Evolutionary conservation across 2,329 filamentous ascomycete species (phyloP).

Genomic region (Apiospora aurea): DNA sequence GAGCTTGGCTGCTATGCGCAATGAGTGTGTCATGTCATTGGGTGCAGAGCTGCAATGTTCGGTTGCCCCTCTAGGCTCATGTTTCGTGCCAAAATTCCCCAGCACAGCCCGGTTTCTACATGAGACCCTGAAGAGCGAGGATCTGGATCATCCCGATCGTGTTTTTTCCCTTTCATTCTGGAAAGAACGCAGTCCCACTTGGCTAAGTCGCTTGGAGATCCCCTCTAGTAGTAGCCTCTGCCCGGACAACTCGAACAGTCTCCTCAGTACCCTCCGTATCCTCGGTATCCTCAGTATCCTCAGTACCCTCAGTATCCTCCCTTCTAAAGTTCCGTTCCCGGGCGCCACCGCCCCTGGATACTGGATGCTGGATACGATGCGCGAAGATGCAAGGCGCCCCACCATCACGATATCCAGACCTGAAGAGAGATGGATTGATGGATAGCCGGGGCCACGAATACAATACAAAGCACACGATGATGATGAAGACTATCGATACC

Average conservation of each 20-base stretch:
- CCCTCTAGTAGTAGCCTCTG: too few relatives aligned
- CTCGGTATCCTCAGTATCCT: neutral
- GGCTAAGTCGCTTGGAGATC: slow-evolving; percentile 19
- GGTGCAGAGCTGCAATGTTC: neutral
- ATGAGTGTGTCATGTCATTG: neutral
- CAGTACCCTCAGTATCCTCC: neutral
- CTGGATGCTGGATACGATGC: slow-evolving; percentile 2
- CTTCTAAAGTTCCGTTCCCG: neutral
- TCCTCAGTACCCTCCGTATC: neutral
- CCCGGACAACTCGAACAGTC: neutral
- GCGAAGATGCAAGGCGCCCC: slow-evolving; percentile 8
- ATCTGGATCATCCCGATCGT: slow-evolving; percentile 16
- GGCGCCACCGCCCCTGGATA: slow-evolving; percentile 11
- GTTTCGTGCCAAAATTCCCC: slow-evolving; percentile 8
- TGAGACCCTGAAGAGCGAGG: slow-evolving; percentile 18
- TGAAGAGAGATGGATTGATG: slow-evolving; percentile 18
- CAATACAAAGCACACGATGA: neutral
- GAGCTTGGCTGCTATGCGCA: neutral
- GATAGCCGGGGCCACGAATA: slow-evolving; percentile 12
- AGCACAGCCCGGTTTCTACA: slow-evolving; percentile 13
- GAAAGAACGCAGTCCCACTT: slow-evolving; percentile 9
- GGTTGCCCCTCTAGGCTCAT: slow-evolving; percentile 2
- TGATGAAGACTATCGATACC: slow-evolving; percentile 19
- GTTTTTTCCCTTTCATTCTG: slow-evolving; percentile 11
- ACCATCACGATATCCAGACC: slow-evolving; percentile 20